phyloP scores from a whole-genome alignment of 768 basidiomycete species.

The Crepidotus variabilis region DNA sequence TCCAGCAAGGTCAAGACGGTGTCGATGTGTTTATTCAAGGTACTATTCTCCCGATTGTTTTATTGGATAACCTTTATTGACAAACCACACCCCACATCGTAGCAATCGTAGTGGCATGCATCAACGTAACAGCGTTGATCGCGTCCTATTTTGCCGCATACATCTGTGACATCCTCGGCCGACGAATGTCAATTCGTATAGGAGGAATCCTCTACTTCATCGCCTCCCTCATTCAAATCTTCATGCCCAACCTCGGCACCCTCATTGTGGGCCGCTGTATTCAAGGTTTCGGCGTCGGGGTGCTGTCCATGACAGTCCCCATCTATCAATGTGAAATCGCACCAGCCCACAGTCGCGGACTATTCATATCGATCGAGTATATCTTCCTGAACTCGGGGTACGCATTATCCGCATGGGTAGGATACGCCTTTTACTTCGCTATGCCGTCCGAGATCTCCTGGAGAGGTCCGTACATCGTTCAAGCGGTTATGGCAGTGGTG shows the following conservation, averaged over 20 bases:
- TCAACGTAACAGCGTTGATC: constrained; percentile 48
- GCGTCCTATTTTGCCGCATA: constrained; percentile 44
- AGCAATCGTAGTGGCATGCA: constrained; percentile 48
- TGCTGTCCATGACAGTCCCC: constrained; percentile 49
- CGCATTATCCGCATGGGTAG: constrained; percentile 45
- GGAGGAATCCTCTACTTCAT: constrained; percentile 47
- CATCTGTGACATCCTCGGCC: constrained; percentile 45
- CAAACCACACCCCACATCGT: no score
- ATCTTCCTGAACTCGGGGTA: constrained; percentile 49
- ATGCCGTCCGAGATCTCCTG: constrained; percentile 47
- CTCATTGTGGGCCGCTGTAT: constrained; percentile 41
- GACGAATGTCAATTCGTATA: constrained; percentile 46
- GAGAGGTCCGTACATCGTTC: constrained; percentile 53
- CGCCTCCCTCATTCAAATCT: constrained; percentile 47
- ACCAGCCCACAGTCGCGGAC: constrained; percentile 43
- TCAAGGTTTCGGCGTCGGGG: constrained; percentile 46
- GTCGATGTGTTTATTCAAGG: constrained; percentile 45
- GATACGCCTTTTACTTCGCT: constrained; percentile 44
- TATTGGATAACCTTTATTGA: no score
- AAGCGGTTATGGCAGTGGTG: constrained; percentile 44
- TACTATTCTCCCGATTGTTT: constrained; percentile 13
- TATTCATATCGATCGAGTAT: constrained; percentile 52
- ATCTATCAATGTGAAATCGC: constrained; percentile 47
- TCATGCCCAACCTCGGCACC: constrained; percentile 38
- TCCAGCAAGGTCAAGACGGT: constrained; percentile 38